Evolutionary conservation across 495 filamentous ascomycete genomes (phyloP), one percentile per base, ranked within the genome.

Genomic region (Xylaria grammica): DNA sequence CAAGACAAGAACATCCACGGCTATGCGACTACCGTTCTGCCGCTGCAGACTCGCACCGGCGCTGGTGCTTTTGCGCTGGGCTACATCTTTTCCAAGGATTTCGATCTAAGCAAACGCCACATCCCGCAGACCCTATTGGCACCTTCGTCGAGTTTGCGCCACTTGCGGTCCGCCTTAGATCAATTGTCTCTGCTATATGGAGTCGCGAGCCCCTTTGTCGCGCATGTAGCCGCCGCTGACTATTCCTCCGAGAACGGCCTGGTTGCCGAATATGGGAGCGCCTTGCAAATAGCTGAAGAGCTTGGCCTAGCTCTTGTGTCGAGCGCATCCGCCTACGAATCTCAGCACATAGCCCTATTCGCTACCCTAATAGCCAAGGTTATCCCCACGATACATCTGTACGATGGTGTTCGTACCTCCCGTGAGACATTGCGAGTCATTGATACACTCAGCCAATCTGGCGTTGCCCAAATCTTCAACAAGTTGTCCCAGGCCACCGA

Each of bases 81-180:
- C 64, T 99, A 99, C 77, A 90, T 98, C 70, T 99, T 98, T 81
- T 97, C 93, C 36, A 90, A 91, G 72, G 95, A 99, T 76, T 97
- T 94, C 67, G 92, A 96, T 72, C 75, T 95, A 65, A 88, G 86
- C 84, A 97, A 96, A 83, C 88, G 92, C 67, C 87, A 95, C 76
- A 84, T 97, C 36, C 94, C 95, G 4, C 95, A 98, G 82, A 87
- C 90, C 2, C 87, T 99, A 62, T 78, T 98, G 59, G 94, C 93
- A 13, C 90, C 93, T 0, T 91, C 93, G 0, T 86, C 92, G 29
- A 92, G 89, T 56, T 81, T 99, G 34, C 85, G 87, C 27, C 88
- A 90, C 65, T 87, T 99, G 70, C 91, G 91, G 24, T 75, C 90
- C n/a, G 84, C 92, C 17, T 78, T 99, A 40, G 92, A 98, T 76